Percentiles rank a stretch among this genome's conserved stretches.
Evolutionary conservation across 2,329 filamentous ascomycete species (phyloP).

Genomic region (Fusarium ramigenum): DNA sequence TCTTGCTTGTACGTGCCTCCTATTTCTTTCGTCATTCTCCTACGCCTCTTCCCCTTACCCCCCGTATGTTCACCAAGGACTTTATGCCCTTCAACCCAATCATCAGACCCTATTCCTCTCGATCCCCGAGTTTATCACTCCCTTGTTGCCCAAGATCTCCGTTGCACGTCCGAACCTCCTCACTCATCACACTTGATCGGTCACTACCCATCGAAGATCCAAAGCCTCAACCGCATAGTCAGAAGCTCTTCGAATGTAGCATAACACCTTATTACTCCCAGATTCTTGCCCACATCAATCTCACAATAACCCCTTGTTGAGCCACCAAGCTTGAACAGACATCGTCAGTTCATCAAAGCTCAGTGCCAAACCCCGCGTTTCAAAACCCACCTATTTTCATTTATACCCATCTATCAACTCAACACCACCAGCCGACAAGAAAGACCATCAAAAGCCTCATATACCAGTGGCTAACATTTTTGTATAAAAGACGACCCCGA

Average conservation of each 20-base stretch:
- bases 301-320: neutral
- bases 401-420: neutral
- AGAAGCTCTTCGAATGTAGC: neutral
- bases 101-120: constrained; percentile 11
- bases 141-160: neutral
- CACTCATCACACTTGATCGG: neutral
- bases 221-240: neutral
- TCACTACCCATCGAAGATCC: neutral
- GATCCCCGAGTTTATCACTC: constrained; percentile 5
- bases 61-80: neutral
- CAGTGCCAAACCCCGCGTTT: constrained; percentile 32
- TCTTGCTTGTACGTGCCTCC: constrained; percentile 30
- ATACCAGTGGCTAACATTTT: neutral
- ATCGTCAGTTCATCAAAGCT: constrained; percentile 15
- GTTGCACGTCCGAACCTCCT: constrained; percentile 1
- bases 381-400: constrained; percentile 15
- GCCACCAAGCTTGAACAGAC: neutral
- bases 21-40: constrained; percentile 15
- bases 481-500: neutral
- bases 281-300: neutral
- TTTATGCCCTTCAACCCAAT: neutral
- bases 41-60: neutral
- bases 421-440: neutral
- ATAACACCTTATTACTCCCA: neutral
- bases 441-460: neutral